These are phyloP conservation scores for Alloascoidea africana DNA, from an alignment of 805 yeast genomes.

Conservation along the genomic window DNA sequence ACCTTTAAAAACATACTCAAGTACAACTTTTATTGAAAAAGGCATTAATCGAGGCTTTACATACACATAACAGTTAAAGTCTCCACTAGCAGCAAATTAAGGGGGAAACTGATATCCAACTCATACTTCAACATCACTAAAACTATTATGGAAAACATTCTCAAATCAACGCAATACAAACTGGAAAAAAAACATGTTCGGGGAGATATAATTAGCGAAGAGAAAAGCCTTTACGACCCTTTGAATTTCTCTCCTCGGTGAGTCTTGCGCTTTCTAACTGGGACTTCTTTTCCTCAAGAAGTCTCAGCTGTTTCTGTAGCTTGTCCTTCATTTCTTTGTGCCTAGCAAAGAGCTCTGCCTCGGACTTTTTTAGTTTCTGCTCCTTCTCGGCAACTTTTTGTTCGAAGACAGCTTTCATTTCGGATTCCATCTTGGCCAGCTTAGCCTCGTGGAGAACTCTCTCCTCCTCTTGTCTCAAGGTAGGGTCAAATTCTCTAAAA, in stretches of 20 bases:
- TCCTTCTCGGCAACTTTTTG: constrained; percentile 95
- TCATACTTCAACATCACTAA: not conserved
- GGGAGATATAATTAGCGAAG: constrained; percentile 6
- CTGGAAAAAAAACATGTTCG: not conserved
- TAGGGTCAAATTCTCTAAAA: constrained; percentile 92
- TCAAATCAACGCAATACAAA: not conserved
- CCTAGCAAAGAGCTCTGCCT: constrained; percentile 87
- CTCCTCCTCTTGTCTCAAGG: constrained; percentile 86
- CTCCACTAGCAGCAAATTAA: not conserved
- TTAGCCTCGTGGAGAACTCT: constrained; percentile 86
- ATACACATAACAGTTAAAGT: not conserved
- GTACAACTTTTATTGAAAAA: not conserved
- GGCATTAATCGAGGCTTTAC: not conserved
- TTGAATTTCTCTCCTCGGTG: constrained; percentile 12
- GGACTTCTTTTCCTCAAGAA: constrained; percentile 81
- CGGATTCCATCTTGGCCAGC: constrained; percentile 85
- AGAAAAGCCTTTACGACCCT: constrained; percentile 14
- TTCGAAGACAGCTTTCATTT: constrained; percentile 93
- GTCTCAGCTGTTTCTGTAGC: constrained; percentile 71
- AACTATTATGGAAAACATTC: not conserved
- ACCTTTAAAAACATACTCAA: too few species aligned
- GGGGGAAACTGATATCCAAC: not conserved
- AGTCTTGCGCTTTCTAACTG: constrained; percentile 29
- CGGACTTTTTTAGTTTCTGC: constrained; percentile 90
- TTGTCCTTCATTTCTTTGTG: constrained; percentile 97